phyloP scores from a whole-genome alignment of 257 asterid genomes.

The Solanum chilense region DNA sequence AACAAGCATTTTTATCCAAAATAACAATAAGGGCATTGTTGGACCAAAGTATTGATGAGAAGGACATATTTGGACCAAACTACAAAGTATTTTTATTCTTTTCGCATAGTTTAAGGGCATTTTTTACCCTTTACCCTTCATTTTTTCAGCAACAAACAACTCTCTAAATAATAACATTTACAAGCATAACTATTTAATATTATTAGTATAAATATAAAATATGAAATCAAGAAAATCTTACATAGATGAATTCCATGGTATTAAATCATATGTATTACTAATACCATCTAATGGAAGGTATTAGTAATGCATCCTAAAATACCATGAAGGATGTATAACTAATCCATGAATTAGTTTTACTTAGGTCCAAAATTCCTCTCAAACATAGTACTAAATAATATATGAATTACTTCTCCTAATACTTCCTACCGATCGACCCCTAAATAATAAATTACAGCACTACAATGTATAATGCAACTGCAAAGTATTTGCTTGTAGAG shows the following conservation, averaged over 20 bases:
- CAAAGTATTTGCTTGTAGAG: constrained; percentile 42
- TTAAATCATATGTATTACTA: not conserved
- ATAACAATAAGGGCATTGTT: too few relatives aligned
- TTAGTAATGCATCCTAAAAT: not conserved
- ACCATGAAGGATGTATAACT: not conserved
- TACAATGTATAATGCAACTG: constrained; percentile 41
- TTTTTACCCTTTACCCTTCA: too few relatives aligned
- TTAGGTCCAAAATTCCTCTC: not conserved
- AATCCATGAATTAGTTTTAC: not conserved
- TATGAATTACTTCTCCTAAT: not conserved
- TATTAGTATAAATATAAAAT: not conserved
- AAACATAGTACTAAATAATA: too few relatives aligned
- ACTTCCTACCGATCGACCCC: not conserved
- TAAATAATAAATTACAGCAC: not conserved
- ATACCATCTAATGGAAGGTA: not conserved
- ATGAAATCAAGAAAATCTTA: not conserved
- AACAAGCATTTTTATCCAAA: too few relatives aligned
- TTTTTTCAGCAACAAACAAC: not conserved
- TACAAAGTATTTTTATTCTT: too few relatives aligned
- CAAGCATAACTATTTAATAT: not conserved
- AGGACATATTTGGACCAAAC: too few relatives aligned
- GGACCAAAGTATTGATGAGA: too few relatives aligned
- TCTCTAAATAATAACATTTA: not conserved
- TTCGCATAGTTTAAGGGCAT: too few relatives aligned
- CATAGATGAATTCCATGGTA: too few relatives aligned